Evolutionary conservation across 768 basidiomycete species (phyloP).

Genomic region (Nidularia pulvinata): DNA sequence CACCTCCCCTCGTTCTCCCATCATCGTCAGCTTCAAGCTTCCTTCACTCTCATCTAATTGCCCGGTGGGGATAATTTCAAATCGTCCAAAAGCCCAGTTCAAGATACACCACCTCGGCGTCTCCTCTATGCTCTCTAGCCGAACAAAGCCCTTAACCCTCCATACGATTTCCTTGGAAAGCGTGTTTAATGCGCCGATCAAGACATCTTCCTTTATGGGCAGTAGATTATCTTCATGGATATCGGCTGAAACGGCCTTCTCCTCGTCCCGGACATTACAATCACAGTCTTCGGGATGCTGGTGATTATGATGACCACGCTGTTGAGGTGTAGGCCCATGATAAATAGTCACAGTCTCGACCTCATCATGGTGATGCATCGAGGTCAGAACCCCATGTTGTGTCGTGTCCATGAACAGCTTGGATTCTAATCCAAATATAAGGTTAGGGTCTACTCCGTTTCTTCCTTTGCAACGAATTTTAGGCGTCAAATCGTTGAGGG

Average conservation of each 20-base stretch:
- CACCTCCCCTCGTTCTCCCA: slow-evolving; percentile 90
- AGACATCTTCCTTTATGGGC: slow-evolving; percentile 6
- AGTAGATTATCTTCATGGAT: slow-evolving; percentile 1
- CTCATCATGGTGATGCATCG: slow-evolving; percentile 66
- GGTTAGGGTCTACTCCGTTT: slow-evolving; percentile 68
- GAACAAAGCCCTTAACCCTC: slow-evolving; percentile 88
- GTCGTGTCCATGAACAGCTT: slow-evolving; percentile 37
- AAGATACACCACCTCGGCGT: slow-evolving; percentile 45
- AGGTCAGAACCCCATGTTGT: not conserved
- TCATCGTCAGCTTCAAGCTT: slow-evolving; percentile 71
- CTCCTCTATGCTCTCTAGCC: slow-evolving; percentile 30
- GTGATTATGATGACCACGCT: slow-evolving; percentile 11
- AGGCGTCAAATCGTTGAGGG: slow-evolving; percentile 89
- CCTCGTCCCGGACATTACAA: slow-evolving; percentile 1
- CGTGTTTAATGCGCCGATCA: slow-evolving; percentile 34
- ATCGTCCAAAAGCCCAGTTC: slow-evolving; percentile 95
- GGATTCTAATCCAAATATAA: slow-evolving; percentile 93
- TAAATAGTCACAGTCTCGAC: slow-evolving; percentile 79
- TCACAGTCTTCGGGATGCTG: slow-evolving; percentile 10
- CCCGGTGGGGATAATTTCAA: slow-evolving; percentile 56
- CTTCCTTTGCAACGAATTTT: slow-evolving; percentile 71
- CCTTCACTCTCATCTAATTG: slow-evolving; percentile 22
- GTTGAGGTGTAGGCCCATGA: slow-evolving; percentile 31
- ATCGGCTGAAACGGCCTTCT: not conserved
- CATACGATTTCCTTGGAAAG: slow-evolving; percentile 74